Evolutionary conservation across 148 eudicot species (phyloP).

Genomic region (Polygonum aviculare): DNA sequence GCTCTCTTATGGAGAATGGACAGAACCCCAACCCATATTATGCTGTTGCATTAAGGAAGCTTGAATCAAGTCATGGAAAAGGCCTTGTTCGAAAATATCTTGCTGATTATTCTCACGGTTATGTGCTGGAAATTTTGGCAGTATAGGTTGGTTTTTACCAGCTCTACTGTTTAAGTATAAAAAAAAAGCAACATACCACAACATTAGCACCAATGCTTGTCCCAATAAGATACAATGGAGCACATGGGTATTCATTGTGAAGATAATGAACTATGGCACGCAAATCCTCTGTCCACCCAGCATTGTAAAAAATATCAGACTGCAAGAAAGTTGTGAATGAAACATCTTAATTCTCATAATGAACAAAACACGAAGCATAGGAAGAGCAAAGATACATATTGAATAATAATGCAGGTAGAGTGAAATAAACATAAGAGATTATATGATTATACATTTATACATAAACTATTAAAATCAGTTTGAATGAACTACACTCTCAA

Average conservation of each 20-base stretch:
- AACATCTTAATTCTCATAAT: neutral
- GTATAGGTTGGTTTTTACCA: neutral
- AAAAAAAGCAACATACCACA: slow-evolving; percentile 42
- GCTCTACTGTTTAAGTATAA: neutral
- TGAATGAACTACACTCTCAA: neutral
- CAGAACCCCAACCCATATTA: neutral
- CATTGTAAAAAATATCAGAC: slow-evolving; percentile 93
- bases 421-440: neutral
- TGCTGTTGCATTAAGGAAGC: neutral
- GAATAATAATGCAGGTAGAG: neutral
- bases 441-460: neutral
- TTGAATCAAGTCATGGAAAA: neutral
- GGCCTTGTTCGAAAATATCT: neutral
- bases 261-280: slow-evolving; percentile 55
- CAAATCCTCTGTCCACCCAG: slow-evolving; percentile 91
- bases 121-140: neutral
- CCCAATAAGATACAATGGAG: slow-evolving; percentile 70
- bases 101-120: neutral
- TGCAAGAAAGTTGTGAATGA: slow-evolving; percentile 23
- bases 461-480: neutral
- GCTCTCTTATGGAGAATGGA: neutral
- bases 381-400: neutral
- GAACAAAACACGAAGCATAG: neutral
- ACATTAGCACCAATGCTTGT: slow-evolving; percentile 93
- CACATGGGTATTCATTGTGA: slow-evolving; percentile 55